These are phyloP conservation scores for Ramicandelaber brevisporus DNA, from an alignment of 192 early-diverging fungal genomes.

Conservation along the genomic window DNA sequence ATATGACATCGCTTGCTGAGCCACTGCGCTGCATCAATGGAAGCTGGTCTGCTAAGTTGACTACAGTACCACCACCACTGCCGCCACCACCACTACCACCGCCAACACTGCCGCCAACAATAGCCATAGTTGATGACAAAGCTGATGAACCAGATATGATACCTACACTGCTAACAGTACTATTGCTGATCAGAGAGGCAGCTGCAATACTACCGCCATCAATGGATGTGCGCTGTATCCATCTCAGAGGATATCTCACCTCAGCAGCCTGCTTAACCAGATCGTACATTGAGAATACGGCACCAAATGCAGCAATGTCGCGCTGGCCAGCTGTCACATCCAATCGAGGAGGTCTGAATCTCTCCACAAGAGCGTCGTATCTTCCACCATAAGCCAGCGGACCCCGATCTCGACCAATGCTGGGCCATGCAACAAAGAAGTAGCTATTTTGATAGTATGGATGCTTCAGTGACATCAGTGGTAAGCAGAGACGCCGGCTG, in stretches of 20 bases:
- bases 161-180: background rate
- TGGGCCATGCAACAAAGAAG: conserved; percentile 18
- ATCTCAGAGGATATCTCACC: background rate
- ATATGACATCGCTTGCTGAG: conserved; percentile 13
- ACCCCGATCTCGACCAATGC: conserved; percentile 15
- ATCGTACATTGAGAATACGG: too few relatives aligned
- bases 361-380: conserved; percentile 30
- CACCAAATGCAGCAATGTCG: background rate
- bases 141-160: too few relatives aligned
- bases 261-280: too few relatives aligned
- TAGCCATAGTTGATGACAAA: too few relatives aligned
- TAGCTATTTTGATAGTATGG: conserved; percentile 24
- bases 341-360: conserved; percentile 22
- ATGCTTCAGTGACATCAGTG: conserved; percentile 32
- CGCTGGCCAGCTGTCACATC: conserved; percentile 4
- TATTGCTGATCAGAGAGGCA: too few relatives aligned
- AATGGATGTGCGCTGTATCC: background rate
- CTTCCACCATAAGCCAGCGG: conserved; percentile 43
- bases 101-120: too few relatives aligned
- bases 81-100: background rate
- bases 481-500: conserved; percentile 16
- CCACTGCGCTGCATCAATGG: conserved; percentile 13
- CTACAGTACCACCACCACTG: background rate
- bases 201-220: too few relatives aligned
- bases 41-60: conserved; percentile 1